Evolutionary conservation across 805 yeast genomes (phyloP).

Genomic region (Candida sonorensis): DNA sequence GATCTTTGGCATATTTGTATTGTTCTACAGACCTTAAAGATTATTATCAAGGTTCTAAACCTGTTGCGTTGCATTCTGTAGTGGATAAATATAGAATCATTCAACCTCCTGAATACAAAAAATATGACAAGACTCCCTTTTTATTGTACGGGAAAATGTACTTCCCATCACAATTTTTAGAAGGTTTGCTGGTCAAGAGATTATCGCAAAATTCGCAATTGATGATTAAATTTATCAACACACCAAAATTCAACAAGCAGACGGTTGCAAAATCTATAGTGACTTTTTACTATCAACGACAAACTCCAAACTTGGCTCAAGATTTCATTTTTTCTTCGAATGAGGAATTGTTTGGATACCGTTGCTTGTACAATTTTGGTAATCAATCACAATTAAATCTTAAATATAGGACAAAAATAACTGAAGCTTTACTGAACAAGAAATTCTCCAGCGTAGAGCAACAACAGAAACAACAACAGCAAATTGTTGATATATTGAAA

Average conservation of each 20-base stretch:
- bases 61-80: constrained; percentile 56
- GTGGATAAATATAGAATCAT: constrained; percentile 61
- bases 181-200: constrained; percentile 76
- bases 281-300: constrained; percentile 66
- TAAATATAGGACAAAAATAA: too few relatives aligned
- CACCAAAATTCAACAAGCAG: constrained; percentile 26
- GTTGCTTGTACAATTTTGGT: constrained; percentile 68
- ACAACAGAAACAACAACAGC: background rate
- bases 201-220: constrained; percentile 56
- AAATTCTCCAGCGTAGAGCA: too few relatives aligned
- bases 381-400: constrained; percentile 7
- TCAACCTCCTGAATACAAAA: constrained; percentile 4
- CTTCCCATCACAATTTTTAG: constrained; percentile 80
- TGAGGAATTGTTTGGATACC: constrained; percentile 75
- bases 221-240: constrained; percentile 69
- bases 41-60: constrained; percentile 43
- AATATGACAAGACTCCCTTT: constrained; percentile 24
- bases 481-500: too few relatives aligned
- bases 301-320: constrained; percentile 53
- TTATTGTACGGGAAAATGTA: constrained; percentile 81
- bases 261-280: constrained; percentile 36
- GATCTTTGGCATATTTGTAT: constrained; percentile 78
- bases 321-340: constrained; percentile 79
- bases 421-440: too few relatives aligned
- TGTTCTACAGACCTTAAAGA: constrained; percentile 48